These are phyloP conservation scores for Dispira simplex DNA, from an alignment of 192 early-diverging fungal genomes.

Conservation along the genomic window DNA sequence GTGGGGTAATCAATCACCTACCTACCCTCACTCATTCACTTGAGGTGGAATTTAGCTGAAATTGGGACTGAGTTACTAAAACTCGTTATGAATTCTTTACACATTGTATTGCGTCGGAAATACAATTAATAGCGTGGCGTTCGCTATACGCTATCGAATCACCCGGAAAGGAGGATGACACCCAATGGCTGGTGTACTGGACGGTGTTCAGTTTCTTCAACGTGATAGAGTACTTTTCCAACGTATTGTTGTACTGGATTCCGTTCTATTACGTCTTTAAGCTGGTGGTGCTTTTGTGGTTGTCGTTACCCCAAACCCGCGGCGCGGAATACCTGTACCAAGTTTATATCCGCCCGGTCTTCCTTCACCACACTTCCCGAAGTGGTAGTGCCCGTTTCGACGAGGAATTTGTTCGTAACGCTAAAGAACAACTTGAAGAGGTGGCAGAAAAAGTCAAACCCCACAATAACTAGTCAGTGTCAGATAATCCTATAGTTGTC, in stretches of 20 bases:
- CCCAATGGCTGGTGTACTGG: slow-evolving; percentile 89
- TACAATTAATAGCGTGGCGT: slow-evolving; percentile 47
- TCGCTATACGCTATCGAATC: slow-evolving; percentile 88
- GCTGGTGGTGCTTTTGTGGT: slow-evolving; percentile 75
- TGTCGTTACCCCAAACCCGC: slow-evolving; percentile 53
- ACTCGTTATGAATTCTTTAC: background rate
- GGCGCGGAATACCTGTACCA: slow-evolving; percentile 76
- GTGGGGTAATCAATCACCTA: background rate
- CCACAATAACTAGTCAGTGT: too few species aligned
- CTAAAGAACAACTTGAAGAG: too few species aligned
- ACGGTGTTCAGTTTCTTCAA: slow-evolving; percentile 81
- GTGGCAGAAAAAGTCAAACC: too few species aligned
- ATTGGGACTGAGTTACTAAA: slow-evolving; percentile 5
- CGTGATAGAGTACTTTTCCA: slow-evolving; percentile 80
- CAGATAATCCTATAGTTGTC: too few species aligned
- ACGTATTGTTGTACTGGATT: slow-evolving; percentile 80
- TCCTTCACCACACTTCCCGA: slow-evolving; percentile 26
- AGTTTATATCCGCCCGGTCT: slow-evolving; percentile 55
- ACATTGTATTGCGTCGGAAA: background rate
- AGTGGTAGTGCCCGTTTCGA: background rate
- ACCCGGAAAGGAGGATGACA: slow-evolving; percentile 57
- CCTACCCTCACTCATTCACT: slow-evolving; percentile 10
- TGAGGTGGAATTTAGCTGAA: background rate
- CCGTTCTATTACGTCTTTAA: slow-evolving; percentile 94
- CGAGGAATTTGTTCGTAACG: too few species aligned